Conservation (phyloP, 1,284 basidiomycete genomes). For the Grifola frondosa region DNA sequence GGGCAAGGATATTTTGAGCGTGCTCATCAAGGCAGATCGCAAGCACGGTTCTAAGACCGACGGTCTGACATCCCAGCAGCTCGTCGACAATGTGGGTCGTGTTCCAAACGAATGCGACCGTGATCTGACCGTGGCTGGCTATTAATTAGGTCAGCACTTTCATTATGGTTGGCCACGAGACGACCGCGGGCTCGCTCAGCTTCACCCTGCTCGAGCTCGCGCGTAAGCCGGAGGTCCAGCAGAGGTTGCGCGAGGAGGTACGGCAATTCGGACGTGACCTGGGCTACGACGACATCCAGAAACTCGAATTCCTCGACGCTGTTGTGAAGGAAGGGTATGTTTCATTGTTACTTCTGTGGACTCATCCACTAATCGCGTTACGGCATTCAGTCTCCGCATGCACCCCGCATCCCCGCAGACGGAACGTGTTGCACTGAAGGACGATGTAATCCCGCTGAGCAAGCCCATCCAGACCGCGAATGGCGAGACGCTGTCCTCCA, state of each 20-base stretch:
- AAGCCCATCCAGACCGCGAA: conserved; percentile 34
- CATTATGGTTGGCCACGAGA: conserved; percentile 36
- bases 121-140: not conserved
- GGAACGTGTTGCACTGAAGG: conserved; percentile 35
- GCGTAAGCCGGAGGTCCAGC: conserved; percentile 45
- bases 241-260: conserved; percentile 53
- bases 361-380: not conserved
- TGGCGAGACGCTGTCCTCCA: conserved; percentile 30
- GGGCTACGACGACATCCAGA: conserved; percentile 46
- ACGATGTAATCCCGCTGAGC: conserved; percentile 46
- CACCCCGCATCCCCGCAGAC: conserved; percentile 40
- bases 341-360: not conserved
- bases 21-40: conserved; percentile 20
- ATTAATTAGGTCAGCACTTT: conserved; percentile 23
- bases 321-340: conserved; percentile 35
- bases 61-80: conserved; percentile 24
- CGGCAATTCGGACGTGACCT: conserved; percentile 21
- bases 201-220: conserved; percentile 46
- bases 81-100: conserved; percentile 25
- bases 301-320: conserved; percentile 53
- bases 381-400: conserved; percentile 35
- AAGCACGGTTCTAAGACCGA: conserved; percentile 9
- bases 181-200: conserved; percentile 30
- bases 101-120: not conserved
- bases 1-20: conserved; percentile 25